Evolutionary conservation across 345 rosid species (phyloP), one percentile per base, ranked within the genome.

Genomic region (Hibiscus tridactylites): DNA sequence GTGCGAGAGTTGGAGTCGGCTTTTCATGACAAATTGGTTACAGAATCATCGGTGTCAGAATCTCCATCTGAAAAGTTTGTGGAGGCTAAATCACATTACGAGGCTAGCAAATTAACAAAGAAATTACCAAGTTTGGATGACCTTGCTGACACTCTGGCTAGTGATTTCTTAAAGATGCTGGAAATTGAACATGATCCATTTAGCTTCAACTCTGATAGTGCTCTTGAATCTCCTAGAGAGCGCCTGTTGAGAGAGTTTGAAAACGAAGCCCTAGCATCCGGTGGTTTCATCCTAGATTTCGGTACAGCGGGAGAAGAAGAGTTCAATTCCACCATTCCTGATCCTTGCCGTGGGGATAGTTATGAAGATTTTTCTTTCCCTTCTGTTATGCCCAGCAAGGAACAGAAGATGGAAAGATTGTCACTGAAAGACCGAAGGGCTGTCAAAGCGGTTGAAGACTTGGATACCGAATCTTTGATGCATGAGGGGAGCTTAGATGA

Each of bases 211-310:
- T 87, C 89, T 50, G 85, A 81, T 73, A 33, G 77, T 63, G 86
- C 81, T 71, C 90, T 88, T 7, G 92, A 89, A 78, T 93, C 98
- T 81, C 93, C 98, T 52, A 89, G 96, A 71, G 92, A 82, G 80
- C 79, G 75, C 69, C 83, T 93, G 70, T 81, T 87, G 72, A 87
- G 87, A 77, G 89, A 91, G 81, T 93, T 93, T 58, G 92, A 91
- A 77, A 84, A 81, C 37, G 96, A 93, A 72, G 83, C 87, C 64
- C 74, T 85, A 24, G 79, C 82, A 71, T 89, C 85, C 4, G 86
- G 87, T 3, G 75, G 65, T 75, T 83, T 79, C 73, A 71, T 85
- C 13, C 29, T 83, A 28, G 85, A 77, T 65, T 76, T 77, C 64
- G 86, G 77, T 77, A 74, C 61, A 52, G 61, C 56, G 15, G 81